phyloP scores from a whole-genome alignment of 805 yeast genomes.

The Candida anglica region DNA sequence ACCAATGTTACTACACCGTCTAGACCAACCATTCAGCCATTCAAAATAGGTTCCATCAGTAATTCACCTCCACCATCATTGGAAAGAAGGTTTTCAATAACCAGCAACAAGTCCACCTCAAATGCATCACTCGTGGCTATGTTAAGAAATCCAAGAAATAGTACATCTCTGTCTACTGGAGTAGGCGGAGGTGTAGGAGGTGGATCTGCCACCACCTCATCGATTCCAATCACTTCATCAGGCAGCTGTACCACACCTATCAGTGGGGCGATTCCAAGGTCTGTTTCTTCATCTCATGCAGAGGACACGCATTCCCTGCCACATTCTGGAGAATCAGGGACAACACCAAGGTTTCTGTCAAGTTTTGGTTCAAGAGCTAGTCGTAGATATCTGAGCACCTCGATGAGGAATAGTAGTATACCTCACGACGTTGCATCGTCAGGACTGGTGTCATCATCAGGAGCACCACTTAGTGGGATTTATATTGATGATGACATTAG shows the following conservation, averaged over 20 bases:
- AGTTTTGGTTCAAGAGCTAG: conserved; percentile 65
- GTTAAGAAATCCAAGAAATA: conserved; percentile 46
- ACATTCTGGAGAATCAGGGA: background rate
- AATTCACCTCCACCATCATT: conserved; percentile 36
- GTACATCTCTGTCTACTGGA: conserved; percentile 37
- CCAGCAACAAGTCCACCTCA: conserved; percentile 45
- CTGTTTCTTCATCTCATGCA: conserved; percentile 39
- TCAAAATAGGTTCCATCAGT: conserved; percentile 59
- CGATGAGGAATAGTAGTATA: conserved; percentile 22
- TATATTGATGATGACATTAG: conserved; percentile 57
- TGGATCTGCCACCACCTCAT: conserved; percentile 20
- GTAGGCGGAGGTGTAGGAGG: no score
- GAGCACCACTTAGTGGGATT: conserved; percentile 37
- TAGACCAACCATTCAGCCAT: conserved; percentile 49
- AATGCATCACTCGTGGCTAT: conserved; percentile 52
- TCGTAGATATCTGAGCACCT: conserved; percentile 43
- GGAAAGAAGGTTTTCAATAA: conserved; percentile 38
- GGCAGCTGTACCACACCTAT: no score
- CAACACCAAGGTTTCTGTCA: conserved; percentile 61
- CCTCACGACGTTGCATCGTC: conserved; percentile 24
- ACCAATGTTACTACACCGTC: conserved; percentile 8
- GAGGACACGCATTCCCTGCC: conserved; percentile 4
- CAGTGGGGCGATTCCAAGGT: conserved; percentile 27
- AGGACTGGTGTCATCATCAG: conserved; percentile 30
- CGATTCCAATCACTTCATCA: conserved; percentile 17